Evolutionary conservation across 2,329 filamentous ascomycete genomes (phyloP).

Genomic region (Penicillium janthinellum): DNA sequence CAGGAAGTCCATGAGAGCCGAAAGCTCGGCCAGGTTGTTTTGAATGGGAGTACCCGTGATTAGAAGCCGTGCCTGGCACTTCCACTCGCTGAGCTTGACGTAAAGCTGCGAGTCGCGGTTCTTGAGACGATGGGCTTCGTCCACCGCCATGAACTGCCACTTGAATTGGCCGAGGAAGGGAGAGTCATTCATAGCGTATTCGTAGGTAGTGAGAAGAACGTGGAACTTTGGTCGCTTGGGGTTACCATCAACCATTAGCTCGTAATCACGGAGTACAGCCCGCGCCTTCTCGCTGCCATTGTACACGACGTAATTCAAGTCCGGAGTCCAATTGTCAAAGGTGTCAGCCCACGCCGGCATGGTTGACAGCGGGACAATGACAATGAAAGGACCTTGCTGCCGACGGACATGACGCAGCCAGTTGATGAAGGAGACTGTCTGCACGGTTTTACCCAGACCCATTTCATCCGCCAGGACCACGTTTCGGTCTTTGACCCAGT

Average conservation of each 20-base stretch:
- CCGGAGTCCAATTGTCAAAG: slow-evolving; percentile 93
- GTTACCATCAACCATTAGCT: slow-evolving; percentile 84
- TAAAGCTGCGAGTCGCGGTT: slow-evolving; percentile 96
- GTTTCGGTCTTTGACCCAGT: slow-evolving; percentile 92
- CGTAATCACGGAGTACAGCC: slow-evolving; percentile 84
- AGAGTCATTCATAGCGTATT: slow-evolving; percentile 87
- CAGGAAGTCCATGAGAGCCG: slow-evolving; percentile 90
- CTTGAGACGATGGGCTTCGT: slow-evolving; percentile 95
- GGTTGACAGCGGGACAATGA: slow-evolving; percentile 95
- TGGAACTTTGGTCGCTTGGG: slow-evolving; percentile 92
- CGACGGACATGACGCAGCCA: slow-evolving; percentile 88
- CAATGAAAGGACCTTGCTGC: slow-evolving; percentile 93
- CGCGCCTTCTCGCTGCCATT: slow-evolving; percentile 86
- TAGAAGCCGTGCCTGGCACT: slow-evolving; percentile 81
- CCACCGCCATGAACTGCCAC: slow-evolving; percentile 95
- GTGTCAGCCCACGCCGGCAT: slow-evolving; percentile 99
- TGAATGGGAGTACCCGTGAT: slow-evolving; percentile 98
- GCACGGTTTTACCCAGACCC: slow-evolving; percentile 97
- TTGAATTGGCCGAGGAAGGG: slow-evolving; percentile 86
- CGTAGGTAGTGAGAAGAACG: slow-evolving; percentile 95
- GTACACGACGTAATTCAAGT: slow-evolving; percentile 96
- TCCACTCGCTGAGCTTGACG: slow-evolving; percentile 79
- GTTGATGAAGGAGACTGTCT: slow-evolving; percentile 94
- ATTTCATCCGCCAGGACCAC: slow-evolving; percentile 98
- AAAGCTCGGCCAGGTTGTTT: slow-evolving; percentile 91